Evolutionary conservation across 2,329 filamentous ascomycete genomes (phyloP), one percentile per base, ranked within the genome.

Genomic region (Cryoendolithus antarcticus): DNA sequence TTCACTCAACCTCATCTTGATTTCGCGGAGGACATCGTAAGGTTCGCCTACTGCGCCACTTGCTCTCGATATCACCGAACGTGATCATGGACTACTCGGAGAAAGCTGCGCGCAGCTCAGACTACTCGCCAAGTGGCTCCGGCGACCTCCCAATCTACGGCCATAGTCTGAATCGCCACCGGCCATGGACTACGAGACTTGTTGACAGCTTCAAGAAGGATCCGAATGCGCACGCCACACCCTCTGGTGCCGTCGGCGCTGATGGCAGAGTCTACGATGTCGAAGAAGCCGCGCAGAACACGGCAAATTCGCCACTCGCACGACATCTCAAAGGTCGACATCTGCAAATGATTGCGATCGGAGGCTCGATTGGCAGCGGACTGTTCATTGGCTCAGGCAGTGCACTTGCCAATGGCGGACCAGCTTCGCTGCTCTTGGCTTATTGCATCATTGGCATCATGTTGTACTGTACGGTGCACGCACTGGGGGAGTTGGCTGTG

Each of bases 281-380:
- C 48, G 80, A 86, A 55, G 58, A 58, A 39, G 75, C 74, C 1
- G 72, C 70, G 1, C 59, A 63, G 10, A 70, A 69, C 32, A 88
- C 85, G 2, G 82, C 84, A 3, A 72, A 79, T 47, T 80, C 83
- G 34, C 77, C 81, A 6, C 69, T 96, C 37, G 76, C 82, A 36
- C 72, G 86, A 33, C 39, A 36, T 24, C 64, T 93, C 49, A 91
- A 93, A 63, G 77, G 79, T 12, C 72, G 86, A 35, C 89, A 96
- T 66, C 58, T 95, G 57, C 88, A 95, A 66, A 95, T 95, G 89
- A 95, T 95, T 68, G 89, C 89, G 9, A 93, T 95, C 50, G 86
- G 86, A 52, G 86, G 86, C 34, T 89, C 82, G 8, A 93, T 94
- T 52, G 56, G 56, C 35, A 53, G 55, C 32, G 56, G 56, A 43